A percentile compares a stretch with the other conserved stretches of the same genome.
phyloP scores from a whole-genome alignment of 768 basidiomycete species.

The Mycena crocata region DNA sequence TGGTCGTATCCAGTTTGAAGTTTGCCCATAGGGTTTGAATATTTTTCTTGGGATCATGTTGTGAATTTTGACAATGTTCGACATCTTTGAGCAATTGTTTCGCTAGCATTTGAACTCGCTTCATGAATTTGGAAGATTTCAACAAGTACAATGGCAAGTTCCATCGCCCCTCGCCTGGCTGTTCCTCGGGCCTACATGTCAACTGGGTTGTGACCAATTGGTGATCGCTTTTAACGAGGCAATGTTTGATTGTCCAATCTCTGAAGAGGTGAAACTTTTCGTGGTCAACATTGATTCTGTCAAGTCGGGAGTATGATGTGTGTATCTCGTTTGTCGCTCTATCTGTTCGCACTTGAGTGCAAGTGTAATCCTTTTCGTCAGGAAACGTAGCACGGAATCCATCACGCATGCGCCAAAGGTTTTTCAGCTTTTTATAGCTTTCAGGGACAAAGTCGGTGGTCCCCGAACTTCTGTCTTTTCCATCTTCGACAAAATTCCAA shows the following conservation, averaged over 20 bases:
- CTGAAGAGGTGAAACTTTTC: background rate
- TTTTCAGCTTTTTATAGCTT: background rate
- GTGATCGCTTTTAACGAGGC: no score
- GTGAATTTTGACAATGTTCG: background rate
- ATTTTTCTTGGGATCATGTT: background rate
- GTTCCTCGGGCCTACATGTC: background rate
- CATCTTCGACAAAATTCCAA: no score
- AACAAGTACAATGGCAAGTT: background rate
- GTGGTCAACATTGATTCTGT: background rate
- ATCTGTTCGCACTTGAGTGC: background rate
- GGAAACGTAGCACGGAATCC: no score
- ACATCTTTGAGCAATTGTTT: background rate
- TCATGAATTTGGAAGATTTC: constrained; percentile 3
- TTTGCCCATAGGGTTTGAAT: constrained; percentile 1
- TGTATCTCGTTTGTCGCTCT: background rate
- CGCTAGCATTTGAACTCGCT: background rate
- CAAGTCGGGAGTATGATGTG: background rate
- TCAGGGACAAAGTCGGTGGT: background rate
- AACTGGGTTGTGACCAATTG: no score
- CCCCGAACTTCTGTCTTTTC: constrained; percentile 31
- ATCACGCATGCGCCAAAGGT: no score
- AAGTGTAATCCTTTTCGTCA: background rate
- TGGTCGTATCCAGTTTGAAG: background rate
- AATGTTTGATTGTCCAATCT: constrained; percentile 7
- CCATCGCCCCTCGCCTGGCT: background rate